phyloP scores from a whole-genome alignment of 192 early-diverging fungal species.

The Coemansia sp. region DNA sequence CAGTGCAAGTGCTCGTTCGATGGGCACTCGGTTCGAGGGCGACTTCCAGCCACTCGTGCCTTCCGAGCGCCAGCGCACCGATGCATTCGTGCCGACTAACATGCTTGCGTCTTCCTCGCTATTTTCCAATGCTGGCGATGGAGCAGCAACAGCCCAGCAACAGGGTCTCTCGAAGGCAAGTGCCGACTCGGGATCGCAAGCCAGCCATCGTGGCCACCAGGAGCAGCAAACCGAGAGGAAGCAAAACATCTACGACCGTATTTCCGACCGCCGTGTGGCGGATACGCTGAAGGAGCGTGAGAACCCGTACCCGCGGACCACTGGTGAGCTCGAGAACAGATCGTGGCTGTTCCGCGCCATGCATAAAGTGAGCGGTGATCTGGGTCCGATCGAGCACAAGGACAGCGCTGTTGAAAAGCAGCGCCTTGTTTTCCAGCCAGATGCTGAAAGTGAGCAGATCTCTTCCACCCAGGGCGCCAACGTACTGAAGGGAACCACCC shows the following conservation, averaged over 20 bases:
- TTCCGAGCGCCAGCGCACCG: constrained; percentile 18
- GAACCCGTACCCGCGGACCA: constrained; percentile 25
- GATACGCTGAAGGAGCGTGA: neutral
- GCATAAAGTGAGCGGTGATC: constrained; percentile 21
- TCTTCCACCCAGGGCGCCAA: constrained; percentile 1
- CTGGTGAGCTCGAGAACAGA: constrained; percentile 14
- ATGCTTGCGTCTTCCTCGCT: constrained; percentile 7
- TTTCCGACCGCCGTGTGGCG: neutral
- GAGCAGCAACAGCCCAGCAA: neutral
- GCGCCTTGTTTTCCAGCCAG: neutral
- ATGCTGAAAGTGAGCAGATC: neutral
- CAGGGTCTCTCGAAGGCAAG: neutral
- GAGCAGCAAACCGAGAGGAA: neutral
- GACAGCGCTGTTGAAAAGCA: neutral
- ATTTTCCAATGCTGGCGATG: neutral
- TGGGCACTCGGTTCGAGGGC: constrained; percentile 11
- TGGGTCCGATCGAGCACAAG: constrained; percentile 47
- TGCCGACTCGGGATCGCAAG: neutral
- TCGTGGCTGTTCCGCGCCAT: constrained; percentile 25
- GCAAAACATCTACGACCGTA: neutral
- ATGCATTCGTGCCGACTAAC: constrained; percentile 37
- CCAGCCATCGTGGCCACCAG: neutral
- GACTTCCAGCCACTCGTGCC: constrained; percentile 25
- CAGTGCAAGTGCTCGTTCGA: neutral
- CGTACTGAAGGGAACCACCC: neutral